phyloP scores from a whole-genome alignment of 2,329 filamentous ascomycete genomes.

The Epichloe sylvatica region DNA sequence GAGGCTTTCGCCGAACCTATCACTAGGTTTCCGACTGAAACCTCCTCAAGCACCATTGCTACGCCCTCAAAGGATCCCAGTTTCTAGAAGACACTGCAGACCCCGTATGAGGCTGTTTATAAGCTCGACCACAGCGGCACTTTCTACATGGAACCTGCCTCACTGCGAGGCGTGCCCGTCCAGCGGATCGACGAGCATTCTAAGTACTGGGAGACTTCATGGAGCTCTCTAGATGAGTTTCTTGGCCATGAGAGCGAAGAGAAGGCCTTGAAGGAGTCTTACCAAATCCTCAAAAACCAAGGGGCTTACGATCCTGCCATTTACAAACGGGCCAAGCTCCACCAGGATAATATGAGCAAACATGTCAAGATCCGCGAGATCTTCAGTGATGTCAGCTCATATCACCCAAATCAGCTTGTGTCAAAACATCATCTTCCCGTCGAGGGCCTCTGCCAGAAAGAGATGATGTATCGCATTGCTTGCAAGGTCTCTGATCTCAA shows the following conservation, averaged over 20 bases:
- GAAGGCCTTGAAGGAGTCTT: slow-evolving; percentile 9
- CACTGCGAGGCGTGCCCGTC: slow-evolving; percentile 16
- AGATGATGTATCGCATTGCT: slow-evolving; percentile 22
- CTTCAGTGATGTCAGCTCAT: slow-evolving; percentile 15
- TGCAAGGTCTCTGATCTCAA: slow-evolving; percentile 20
- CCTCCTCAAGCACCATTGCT: too few species aligned
- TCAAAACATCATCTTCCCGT: slow-evolving; percentile 18
- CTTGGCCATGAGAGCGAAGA: slow-evolving; percentile 14
- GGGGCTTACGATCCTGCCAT: slow-evolving; percentile 7
- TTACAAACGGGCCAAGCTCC: slow-evolving; percentile 10
- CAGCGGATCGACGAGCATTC: slow-evolving; percentile 15
- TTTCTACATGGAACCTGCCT: slow-evolving; percentile 12
- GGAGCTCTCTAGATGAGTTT: slow-evolving; percentile 18
- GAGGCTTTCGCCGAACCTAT: background rate
- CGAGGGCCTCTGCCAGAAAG: slow-evolving; percentile 20
- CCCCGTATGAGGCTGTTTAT: slow-evolving; percentile 9
- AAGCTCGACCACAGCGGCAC: slow-evolving; percentile 10
- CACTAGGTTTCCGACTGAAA: background rate
- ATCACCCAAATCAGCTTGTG: slow-evolving; percentile 26
- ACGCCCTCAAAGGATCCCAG: background rate
- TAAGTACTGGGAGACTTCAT: slow-evolving; percentile 18
- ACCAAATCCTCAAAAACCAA: background rate
- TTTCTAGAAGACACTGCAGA: slow-evolving; percentile 9
- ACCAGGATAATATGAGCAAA: slow-evolving; percentile 20
- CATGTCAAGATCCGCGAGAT: slow-evolving; percentile 21